Base-by-base conservation (phyloP, 805 yeast genomes). In the Saturnispora sekii region DNA sequence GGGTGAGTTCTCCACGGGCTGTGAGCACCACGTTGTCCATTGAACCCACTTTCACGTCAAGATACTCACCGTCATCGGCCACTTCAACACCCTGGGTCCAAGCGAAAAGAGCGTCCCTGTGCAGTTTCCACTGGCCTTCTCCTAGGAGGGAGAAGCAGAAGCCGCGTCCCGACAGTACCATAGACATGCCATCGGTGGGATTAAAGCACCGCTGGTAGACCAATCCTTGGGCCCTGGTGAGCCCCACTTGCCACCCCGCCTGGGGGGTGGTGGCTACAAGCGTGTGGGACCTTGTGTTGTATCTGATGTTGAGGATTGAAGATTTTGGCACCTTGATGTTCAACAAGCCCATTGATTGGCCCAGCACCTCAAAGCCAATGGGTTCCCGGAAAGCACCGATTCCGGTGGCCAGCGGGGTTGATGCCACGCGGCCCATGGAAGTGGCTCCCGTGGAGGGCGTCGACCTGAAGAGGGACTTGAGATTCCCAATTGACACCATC, bases 381-480 rank as follows among this genome's bases (percentile, higher is more conserved):
- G 71, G 59, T 46, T 69, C 74, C 21, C 64, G 62, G 51, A 70
- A 71, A 8, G 75, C 73, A 1, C 74, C 77, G 14, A 53, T 55
- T 1, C 74, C 76, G 0, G 76, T 67, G 3, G 63, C 64, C n/a
- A 51, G 54, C 2, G 73, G 70, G 3, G 37, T 29, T 4, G 11
- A 61, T 39, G 37, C 58, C 38, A 28, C 53, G 52, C 49, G 43
- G 12, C 46, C 46, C n/a, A 50, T 21, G 11, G 43, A 31, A 1
- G 52, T 47, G 10, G 47, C 35, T 1, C 38, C 37, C 9, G 48
- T 45, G 1, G 48, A 28, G 10, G 31, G 32, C 4, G 48, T 38
- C 3, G 46, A 31, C 32, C 17, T 47, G 30, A 49, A 47, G 17
- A 47, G 21, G 1, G 47, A 31, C 26, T 42, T 41, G 6, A 49